Conservation (phyloP, 139 green algal species). For the Diplosphaera chodatii region DNA sequence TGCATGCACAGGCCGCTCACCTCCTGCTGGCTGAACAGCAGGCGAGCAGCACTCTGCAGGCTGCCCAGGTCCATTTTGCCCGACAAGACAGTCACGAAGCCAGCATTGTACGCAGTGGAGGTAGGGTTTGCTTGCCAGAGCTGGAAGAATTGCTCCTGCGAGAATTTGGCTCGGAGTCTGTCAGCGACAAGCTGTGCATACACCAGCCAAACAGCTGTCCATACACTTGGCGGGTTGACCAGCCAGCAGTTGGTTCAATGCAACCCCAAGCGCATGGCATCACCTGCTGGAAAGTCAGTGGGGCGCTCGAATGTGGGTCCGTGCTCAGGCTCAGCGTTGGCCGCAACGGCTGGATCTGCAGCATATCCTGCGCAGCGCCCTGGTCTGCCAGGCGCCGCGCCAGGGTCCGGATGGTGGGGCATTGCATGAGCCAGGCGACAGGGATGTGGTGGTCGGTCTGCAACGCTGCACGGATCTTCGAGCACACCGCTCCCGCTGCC, state of each 20-base stretch:
- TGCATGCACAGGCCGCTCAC: too few relatives aligned
- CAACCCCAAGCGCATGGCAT: too few relatives aligned
- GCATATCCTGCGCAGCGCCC: not conserved
- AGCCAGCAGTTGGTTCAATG: too few relatives aligned
- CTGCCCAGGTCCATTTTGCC: not conserved
- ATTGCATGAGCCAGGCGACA: slow-evolving; percentile 9
- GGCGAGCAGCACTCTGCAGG: not conserved
- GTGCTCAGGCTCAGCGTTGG: too few relatives aligned
- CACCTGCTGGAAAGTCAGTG: too few relatives aligned
- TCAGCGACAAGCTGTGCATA: too few relatives aligned
- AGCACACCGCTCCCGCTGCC: slow-evolving; percentile 8
- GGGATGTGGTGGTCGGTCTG: slow-evolving; percentile 1
- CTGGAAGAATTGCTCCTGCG: not conserved
- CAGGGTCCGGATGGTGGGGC: slow-evolving; percentile 11
- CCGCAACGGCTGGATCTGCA: too few relatives aligned
- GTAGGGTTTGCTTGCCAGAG: not conserved
- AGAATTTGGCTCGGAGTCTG: too few relatives aligned
- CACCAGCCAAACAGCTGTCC: too few relatives aligned
- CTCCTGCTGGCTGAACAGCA: not conserved
- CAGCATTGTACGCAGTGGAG: not conserved
- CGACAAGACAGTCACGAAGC: too few relatives aligned
- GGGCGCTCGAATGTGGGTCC: too few relatives aligned
- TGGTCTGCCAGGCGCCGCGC: not conserved
- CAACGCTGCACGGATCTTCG: not conserved
- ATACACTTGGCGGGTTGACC: too few relatives aligned